Evolutionary conservation across 768 basidiomycete genomes (phyloP).

Genomic region (Auriscalpium microsporum): DNA sequence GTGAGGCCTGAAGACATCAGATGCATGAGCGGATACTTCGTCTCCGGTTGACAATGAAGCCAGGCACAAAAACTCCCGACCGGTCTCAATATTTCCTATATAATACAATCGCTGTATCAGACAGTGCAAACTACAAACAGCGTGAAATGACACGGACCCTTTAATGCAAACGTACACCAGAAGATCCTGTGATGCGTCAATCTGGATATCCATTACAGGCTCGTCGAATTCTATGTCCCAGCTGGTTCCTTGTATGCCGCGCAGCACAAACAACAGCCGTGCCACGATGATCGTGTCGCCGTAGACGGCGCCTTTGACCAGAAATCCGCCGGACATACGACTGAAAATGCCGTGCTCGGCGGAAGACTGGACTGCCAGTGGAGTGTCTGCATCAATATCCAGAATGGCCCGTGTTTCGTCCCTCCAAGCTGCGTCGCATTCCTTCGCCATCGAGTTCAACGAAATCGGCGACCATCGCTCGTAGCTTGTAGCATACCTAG

Average conservation of each 20-base stretch:
- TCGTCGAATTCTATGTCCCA: not conserved
- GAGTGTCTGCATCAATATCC: not conserved
- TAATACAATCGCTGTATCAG: too few relatives aligned
- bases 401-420: not conserved
- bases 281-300: conserved; percentile 42
- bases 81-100: too few relatives aligned
- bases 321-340: not conserved
- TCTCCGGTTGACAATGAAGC: too few relatives aligned
- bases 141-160: too few relatives aligned
- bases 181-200: not conserved
- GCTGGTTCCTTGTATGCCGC: not conserved
- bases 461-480: not conserved
- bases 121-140: too few relatives aligned
- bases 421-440: not conserved
- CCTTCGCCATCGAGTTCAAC: not conserved
- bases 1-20: too few relatives aligned
- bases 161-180: not conserved
- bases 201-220: not conserved
- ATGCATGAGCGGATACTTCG: too few relatives aligned
- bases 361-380: too few relatives aligned
- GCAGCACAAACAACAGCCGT: conserved; percentile 29
- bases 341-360: not conserved
- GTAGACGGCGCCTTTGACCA: conserved; percentile 7
- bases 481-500: not conserved
- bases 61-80: too few relatives aligned